Evolutionary conservation across 805 yeast species (phyloP).

Genomic region (Cyberlindnera veronae): DNA sequence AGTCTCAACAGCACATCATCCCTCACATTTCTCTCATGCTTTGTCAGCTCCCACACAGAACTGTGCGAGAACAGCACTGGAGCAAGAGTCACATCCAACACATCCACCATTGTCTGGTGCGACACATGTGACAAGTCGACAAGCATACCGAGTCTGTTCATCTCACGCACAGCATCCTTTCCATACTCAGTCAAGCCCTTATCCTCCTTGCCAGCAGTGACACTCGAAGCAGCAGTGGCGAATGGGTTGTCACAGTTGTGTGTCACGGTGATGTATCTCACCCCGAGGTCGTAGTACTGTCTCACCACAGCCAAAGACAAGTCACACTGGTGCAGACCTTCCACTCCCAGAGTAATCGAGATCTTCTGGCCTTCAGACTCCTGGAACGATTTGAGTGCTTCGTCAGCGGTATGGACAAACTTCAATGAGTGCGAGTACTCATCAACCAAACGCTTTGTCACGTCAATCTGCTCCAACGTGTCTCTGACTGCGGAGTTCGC

Average conservation of each 20-base stretch:
- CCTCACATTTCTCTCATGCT: conserved; percentile 45
- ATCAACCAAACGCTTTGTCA: conserved; percentile 41
- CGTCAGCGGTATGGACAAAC: conserved; percentile 39
- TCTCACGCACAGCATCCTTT: conserved; percentile 38
- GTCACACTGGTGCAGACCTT: conserved; percentile 54
- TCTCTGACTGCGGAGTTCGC: conserved; percentile 45
- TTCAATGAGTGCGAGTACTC: conserved; percentile 38
- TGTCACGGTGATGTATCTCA: conserved; percentile 50
- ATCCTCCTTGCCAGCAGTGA: conserved; percentile 43
- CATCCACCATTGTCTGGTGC: conserved; percentile 45
- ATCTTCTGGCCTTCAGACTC: conserved; percentile 30
- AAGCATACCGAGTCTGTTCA: conserved; percentile 52
- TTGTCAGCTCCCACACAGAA: conserved; percentile 38
- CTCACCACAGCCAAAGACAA: conserved; percentile 46
- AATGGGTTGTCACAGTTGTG: conserved; percentile 57
- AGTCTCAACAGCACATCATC: conserved; percentile 42
- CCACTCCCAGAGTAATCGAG: conserved; percentile 49
- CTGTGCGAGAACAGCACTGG: conserved; percentile 51
- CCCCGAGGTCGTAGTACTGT: conserved; percentile 47
- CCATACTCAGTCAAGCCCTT: conserved; percentile 43
- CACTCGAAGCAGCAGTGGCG: conserved; percentile 51
- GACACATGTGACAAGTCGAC: conserved; percentile 50
- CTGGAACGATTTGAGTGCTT: conserved; percentile 36
- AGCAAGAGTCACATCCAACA: conserved; percentile 35
- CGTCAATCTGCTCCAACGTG: conserved; percentile 53